phyloP scores from a whole-genome alignment of 78 protist genomes.

The Anaeramoeba ignava region DNA sequence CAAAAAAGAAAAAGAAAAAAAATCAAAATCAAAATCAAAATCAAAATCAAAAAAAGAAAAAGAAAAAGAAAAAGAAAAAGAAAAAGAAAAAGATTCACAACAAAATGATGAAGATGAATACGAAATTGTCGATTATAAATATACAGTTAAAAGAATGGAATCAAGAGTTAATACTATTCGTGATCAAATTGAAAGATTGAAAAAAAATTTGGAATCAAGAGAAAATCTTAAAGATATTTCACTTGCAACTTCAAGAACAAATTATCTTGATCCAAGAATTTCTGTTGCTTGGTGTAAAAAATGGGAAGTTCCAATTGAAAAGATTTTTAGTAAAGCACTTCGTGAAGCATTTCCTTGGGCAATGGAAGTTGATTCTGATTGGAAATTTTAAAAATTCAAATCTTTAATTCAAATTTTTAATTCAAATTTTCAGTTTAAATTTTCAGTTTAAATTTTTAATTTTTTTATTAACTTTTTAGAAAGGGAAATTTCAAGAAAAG shows the following conservation, averaged over 20 bases:
- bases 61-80: conserved; percentile 4
- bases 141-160: conserved; percentile 1
- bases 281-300: conserved; percentile 88
- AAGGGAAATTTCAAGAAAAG: no score
- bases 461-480: no score
- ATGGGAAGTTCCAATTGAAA: conserved; percentile 28
- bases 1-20: neutral
- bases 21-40: neutral
- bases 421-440: no score
- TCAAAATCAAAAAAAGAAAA: neutral
- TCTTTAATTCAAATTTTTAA: no score
- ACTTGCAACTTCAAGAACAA: conserved; percentile 84
- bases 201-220: neutral
- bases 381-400: neutral
- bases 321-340: neutral
- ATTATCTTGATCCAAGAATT: conserved; percentile 97
- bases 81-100: neutral
- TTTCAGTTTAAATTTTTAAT: no score
- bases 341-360: neutral
- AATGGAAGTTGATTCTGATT: neutral
- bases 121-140: neutral
- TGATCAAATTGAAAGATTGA: neutral
- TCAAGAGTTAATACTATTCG: neutral
- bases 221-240: conserved; percentile 26
- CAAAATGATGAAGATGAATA: conserved; percentile 6